Conservation (phyloP, 495 filamentous ascomycete genomes). For the Saxophila tyrrhenica region DNA sequence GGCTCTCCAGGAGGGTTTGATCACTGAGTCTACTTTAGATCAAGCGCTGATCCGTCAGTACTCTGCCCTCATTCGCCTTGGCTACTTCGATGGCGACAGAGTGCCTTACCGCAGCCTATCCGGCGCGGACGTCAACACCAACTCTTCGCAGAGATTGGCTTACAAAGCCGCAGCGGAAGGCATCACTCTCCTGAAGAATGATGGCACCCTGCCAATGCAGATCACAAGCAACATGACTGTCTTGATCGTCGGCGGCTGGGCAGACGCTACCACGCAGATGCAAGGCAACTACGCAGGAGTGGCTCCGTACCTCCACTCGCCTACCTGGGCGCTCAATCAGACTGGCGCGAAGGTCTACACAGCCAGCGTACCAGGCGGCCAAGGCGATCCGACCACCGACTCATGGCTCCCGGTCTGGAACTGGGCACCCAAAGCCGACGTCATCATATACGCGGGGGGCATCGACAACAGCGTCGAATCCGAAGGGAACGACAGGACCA, state of each 20-base stretch:
- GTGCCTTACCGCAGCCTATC: constrained; percentile 39
- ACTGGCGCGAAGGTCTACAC: constrained; percentile 39
- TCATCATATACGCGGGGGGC: constrained; percentile 46
- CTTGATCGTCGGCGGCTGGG: constrained; percentile 50
- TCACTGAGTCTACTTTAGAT: constrained; percentile 16
- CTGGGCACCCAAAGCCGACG: constrained; percentile 42
- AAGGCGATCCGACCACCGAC: constrained; percentile 31
- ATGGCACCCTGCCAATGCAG: constrained; percentile 42
- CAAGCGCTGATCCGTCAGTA: constrained; percentile 41
- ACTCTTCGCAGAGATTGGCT: constrained; percentile 43
- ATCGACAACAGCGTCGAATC: constrained; percentile 47
- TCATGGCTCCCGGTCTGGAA: constrained; percentile 34
- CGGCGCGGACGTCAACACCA: constrained; percentile 42
- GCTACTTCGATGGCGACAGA: constrained; percentile 47
- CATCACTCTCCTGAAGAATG: constrained; percentile 52
- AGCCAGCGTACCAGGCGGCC: constrained; percentile 34
- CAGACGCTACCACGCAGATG: constrained; percentile 47
- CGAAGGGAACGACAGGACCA: constrained; percentile 43
- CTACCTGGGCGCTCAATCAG: constrained; percentile 38
- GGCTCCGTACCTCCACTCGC: constrained; percentile 46
- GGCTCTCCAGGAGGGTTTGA: constrained; percentile 38
- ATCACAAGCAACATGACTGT: constrained; percentile 31
- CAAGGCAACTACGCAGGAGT: constrained; percentile 50
- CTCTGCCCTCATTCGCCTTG: constrained; percentile 42
- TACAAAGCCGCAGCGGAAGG: constrained; percentile 49